phyloP scores from a whole-genome alignment of 306 rosid genomes.

The Lathyrus aphaca region DNA sequence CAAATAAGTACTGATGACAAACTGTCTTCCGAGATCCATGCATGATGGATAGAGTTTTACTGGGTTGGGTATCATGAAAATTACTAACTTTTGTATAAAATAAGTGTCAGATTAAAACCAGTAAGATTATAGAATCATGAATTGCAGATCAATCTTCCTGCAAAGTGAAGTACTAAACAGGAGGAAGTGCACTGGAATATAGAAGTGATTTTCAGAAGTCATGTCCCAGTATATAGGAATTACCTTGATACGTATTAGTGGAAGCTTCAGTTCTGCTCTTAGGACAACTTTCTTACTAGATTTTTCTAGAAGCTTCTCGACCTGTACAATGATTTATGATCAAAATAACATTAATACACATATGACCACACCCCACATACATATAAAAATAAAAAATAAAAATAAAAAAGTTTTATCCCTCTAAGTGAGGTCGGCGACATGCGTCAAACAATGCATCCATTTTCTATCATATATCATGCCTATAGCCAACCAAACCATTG shows the following conservation, averaged over 20 bases:
- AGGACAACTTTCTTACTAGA: constrained; percentile 60
- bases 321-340: constrained; percentile 56
- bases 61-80: constrained; percentile 25
- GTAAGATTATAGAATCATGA: constrained; percentile 27
- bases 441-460: background rate
- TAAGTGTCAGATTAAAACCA: constrained; percentile 29
- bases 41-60: constrained; percentile 24
- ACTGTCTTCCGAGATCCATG: constrained; percentile 27
- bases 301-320: constrained; percentile 69
- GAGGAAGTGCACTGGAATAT: constrained; percentile 26
- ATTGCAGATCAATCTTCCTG: constrained; percentile 9
- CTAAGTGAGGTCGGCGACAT: background rate
- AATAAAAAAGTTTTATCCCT: background rate
- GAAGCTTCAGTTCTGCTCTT: constrained; percentile 77
- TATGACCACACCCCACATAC: constrained; percentile 27
- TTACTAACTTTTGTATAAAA: constrained; percentile 25
- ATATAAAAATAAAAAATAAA: no score
- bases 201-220: constrained; percentile 23
- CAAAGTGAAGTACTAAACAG: constrained; percentile 27
- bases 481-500: constrained; percentile 27
- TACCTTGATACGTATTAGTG: constrained; percentile 93
- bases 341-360: constrained; percentile 38
- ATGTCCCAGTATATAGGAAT: constrained; percentile 16
- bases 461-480: background rate
- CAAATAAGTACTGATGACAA: constrained; percentile 21